A percentile compares a stretch with the other conserved stretches of the same genome.
phyloP scores from a whole-genome alignment of 2,329 filamentous ascomycete species.

The Akanthomyces lecanii region DNA sequence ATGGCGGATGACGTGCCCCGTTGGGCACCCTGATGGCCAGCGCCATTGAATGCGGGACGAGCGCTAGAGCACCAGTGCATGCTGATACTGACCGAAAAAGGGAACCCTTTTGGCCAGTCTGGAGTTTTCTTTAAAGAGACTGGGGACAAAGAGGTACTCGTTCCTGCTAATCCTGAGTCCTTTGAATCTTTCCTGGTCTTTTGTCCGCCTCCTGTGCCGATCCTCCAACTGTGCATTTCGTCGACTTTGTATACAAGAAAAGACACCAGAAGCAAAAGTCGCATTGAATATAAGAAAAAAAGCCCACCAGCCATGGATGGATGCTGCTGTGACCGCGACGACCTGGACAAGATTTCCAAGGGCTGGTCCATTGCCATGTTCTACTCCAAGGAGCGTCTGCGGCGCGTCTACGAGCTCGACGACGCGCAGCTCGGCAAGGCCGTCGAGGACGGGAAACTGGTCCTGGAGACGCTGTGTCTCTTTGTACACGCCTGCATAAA shows the following conservation, averaged over 20 bases:
- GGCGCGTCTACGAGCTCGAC: conserved; percentile 30
- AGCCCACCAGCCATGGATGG: conserved; percentile 22
- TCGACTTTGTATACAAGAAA: not conserved
- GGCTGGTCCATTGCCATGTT: conserved; percentile 36
- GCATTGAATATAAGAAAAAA: not conserved
- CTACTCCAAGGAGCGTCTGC: conserved; percentile 33
- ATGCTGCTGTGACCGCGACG: conserved; percentile 24
- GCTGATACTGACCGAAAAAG: not conserved
- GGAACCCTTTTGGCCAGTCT: conserved; percentile 13
- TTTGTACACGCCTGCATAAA: conserved; percentile 38
- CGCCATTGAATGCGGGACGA: conserved; percentile 3
- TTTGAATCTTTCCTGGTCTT: not conserved
- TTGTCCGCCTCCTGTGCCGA: not conserved
- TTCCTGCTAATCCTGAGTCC: not conserved
- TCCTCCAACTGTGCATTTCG: not conserved
- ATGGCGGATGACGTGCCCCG: conserved; percentile 6
- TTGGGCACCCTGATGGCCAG: conserved; percentile 11
- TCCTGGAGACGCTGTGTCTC: conserved; percentile 37
- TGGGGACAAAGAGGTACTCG: not conserved
- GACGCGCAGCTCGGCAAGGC: conserved; percentile 32
- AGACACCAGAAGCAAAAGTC: not conserved
- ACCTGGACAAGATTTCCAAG: conserved; percentile 33
- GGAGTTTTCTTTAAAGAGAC: not conserved
- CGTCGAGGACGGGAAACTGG: conserved; percentile 29
- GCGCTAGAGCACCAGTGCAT: not conserved